Percentiles rank a stretch among this genome's conserved stretches.
Evolutionary conservation across 768 basidiomycete species (phyloP).

Genomic region (Calocera viscosa): DNA sequence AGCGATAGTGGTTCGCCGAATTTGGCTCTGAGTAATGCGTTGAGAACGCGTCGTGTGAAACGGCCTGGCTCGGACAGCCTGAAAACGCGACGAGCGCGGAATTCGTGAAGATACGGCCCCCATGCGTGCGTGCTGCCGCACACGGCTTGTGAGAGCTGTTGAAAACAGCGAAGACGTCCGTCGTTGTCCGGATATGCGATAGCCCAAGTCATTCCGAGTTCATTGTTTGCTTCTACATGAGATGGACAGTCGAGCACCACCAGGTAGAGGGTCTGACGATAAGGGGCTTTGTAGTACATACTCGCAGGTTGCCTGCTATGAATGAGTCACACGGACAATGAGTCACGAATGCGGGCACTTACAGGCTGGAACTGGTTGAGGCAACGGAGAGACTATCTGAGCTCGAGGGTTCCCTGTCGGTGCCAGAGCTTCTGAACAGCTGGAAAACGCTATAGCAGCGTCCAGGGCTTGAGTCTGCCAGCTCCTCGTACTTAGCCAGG

Average conservation of each 20-base stretch:
- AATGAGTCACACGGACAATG: not conserved
- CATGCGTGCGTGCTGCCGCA: not conserved
- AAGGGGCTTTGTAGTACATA: not conserved
- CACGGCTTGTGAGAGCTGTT: not conserved
- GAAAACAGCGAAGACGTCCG: not conserved
- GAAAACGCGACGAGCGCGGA: not conserved
- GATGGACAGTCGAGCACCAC: not conserved
- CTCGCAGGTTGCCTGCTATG: not conserved
- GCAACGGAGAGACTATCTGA: not conserved
- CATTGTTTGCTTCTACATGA: not conserved
- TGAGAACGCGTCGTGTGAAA: not conserved
- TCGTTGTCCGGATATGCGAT: not conserved
- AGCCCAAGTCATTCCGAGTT: not conserved
- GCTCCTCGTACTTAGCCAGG: not conserved
- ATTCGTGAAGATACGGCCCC: not conserved
- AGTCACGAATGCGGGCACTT: not conserved
- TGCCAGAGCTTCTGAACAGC: not conserved
- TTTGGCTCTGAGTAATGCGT: not conserved
- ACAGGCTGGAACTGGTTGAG: not conserved
- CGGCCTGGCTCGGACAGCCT: not conserved
- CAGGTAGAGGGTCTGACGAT: not conserved
- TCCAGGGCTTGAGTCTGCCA: not conserved
- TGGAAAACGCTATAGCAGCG: not conserved
- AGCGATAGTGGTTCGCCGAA: not conserved
- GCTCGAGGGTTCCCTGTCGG: not conserved